Percentiles rank a stretch among this genome's conserved stretches.
These are phyloP conservation scores for Corynespora cassiicola DNA, from an alignment of 2,329 filamentous ascomycete genomes.

Conservation along the genomic window DNA sequence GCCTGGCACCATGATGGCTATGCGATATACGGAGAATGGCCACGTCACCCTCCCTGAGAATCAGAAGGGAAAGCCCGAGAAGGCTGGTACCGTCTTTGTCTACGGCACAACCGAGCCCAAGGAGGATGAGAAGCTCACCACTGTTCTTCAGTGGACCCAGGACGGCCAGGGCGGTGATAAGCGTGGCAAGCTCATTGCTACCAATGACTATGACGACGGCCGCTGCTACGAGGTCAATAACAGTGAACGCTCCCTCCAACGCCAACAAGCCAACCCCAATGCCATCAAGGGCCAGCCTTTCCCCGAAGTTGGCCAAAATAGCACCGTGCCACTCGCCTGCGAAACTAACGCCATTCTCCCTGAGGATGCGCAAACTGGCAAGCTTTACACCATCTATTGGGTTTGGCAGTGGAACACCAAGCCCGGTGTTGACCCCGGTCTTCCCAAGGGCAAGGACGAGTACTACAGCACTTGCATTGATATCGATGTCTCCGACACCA, in stretches of 20 bases:
- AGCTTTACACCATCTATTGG: slow-evolving; percentile 87
- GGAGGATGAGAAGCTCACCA: slow-evolving; percentile 63
- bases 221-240: slow-evolving; percentile 84
- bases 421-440: slow-evolving; percentile 44
- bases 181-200: slow-evolving; percentile 76
- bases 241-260: slow-evolving; percentile 61
- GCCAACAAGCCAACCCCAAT: slow-evolving; percentile 64
- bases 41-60: slow-evolving; percentile 53
- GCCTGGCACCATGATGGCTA: slow-evolving; percentile 55
- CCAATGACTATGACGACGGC: slow-evolving; percentile 85
- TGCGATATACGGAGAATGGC: slow-evolving; percentile 60
- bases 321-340: slow-evolving; percentile 72
- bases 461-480: slow-evolving; percentile 67
- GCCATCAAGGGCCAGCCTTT: slow-evolving; percentile 60
- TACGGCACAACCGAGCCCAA: slow-evolving; percentile 57
- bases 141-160: slow-evolving; percentile 80
- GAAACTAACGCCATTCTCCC: slow-evolving; percentile 84
- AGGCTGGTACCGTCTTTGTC: slow-evolving; percentile 55
- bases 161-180: slow-evolving; percentile 82
- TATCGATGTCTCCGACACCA: slow-evolving; percentile 53
- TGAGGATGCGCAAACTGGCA: slow-evolving; percentile 64
- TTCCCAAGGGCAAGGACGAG: slow-evolving; percentile 58
- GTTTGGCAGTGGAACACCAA: slow-evolving; percentile 82
- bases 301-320: slow-evolving; percentile 2
- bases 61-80: slow-evolving; percentile 50